Conservation (phyloP, 306 rosid genomes). For the Medicago ruthenica region DNA sequence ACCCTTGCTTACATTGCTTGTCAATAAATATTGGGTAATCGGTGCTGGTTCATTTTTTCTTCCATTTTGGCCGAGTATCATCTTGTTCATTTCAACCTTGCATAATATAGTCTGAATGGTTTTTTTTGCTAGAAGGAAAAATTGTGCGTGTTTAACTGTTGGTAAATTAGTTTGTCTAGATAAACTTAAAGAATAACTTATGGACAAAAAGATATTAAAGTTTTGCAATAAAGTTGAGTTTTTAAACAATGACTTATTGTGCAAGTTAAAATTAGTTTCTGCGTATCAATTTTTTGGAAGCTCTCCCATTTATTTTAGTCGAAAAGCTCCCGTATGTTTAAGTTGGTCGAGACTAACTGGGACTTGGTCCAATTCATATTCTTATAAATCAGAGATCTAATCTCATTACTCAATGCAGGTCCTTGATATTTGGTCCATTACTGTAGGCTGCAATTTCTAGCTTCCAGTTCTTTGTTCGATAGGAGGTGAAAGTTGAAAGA, state of each 20-base stretch:
- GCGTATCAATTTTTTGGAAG: neutral
- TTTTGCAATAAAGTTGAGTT: neutral
- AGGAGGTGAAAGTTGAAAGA: slow-evolving; percentile 36
- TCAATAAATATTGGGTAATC: slow-evolving; percentile 19
- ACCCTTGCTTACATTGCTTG: slow-evolving; percentile 21
- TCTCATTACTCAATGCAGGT: slow-evolving; percentile 42
- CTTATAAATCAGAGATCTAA: slow-evolving; percentile 18
- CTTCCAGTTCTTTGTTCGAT: slow-evolving; percentile 32
- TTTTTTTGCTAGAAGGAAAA: neutral
- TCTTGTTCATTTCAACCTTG: slow-evolving; percentile 18
- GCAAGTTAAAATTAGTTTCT: neutral
- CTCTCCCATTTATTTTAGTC: neutral
- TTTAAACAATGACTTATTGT: neutral
- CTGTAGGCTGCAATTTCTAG: slow-evolving; percentile 32
- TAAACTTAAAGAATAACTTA: neutral
- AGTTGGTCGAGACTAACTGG: neutral
- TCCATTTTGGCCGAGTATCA: slow-evolving; percentile 4
- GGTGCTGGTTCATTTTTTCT: neutral
- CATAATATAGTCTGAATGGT: neutral
- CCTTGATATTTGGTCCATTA: slow-evolving; percentile 32
- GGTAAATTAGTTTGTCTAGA: neutral
- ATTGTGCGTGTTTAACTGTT: neutral
- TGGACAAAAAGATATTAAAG: neutral
- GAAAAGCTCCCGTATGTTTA: neutral
- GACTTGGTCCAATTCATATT: slow-evolving; percentile 3